phyloP scores from a whole-genome alignment of 2,329 filamentous ascomycete genomes.

The Apiospora saccharicola region DNA sequence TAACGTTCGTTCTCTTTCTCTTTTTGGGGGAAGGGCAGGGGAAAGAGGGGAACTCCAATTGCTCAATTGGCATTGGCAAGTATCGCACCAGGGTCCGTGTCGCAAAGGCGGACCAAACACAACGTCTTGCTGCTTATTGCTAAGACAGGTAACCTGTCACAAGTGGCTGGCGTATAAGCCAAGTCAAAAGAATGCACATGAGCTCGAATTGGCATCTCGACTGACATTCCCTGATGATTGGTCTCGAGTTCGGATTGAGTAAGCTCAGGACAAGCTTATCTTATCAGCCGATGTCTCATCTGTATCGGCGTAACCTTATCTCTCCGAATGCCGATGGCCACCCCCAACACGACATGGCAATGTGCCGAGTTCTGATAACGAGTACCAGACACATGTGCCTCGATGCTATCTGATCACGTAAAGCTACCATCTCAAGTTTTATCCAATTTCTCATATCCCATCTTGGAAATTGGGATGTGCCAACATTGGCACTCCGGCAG shows the following conservation, averaged over 20 bases:
- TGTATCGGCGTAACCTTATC: neutral
- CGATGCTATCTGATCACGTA: too few relatives aligned
- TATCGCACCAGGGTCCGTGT: too few relatives aligned
- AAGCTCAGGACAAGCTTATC: neutral
- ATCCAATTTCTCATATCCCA: too few relatives aligned
- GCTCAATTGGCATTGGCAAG: too few relatives aligned
- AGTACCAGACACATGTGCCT: neutral
- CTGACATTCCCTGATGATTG: neutral
- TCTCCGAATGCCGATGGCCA: neutral
- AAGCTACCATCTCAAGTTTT: too few relatives aligned
- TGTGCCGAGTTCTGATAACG: neutral
- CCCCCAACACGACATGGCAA: neutral
- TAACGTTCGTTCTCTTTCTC: too few relatives aligned
- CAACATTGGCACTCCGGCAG: neutral
- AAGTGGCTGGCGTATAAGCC: too few relatives aligned
- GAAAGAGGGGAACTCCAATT: too few relatives aligned
- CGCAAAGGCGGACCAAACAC: too few relatives aligned
- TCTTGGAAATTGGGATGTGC: neutral
- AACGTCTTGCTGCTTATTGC: too few relatives aligned
- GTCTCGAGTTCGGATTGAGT: neutral
- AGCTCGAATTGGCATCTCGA: neutral
- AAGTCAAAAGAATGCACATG: neutral
- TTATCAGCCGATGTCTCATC: constrained; percentile 4
- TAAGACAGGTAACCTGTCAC: too few relatives aligned
- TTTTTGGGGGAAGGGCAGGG: too few relatives aligned